Base-by-base conservation (phyloP, 1,284 basidiomycete species). In the Veloboletus limbatus region DNA sequence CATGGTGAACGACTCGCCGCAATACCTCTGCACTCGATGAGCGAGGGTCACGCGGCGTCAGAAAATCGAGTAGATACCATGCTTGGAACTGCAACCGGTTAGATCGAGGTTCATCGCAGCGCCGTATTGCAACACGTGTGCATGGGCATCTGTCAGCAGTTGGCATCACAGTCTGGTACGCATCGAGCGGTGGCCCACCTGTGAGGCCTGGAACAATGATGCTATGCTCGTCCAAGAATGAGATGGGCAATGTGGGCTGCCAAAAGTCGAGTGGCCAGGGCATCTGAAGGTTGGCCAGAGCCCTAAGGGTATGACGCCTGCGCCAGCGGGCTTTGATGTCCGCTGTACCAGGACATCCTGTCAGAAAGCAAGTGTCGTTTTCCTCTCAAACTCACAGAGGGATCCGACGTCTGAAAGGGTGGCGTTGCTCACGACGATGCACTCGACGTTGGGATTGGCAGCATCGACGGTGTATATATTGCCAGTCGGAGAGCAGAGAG, bases 121-220 rank as follows among this genome's bases (percentile, higher is more conserved):
- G 6, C 89, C 89, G 55, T 88, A 84, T 22, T 78, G 70, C 20
- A 89, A 59, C 13, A 90, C 68, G 58, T 92, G 88, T 0, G 84
- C 88, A 67, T 94, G 92, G 0, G 89, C 80, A 66, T 95, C 92
- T 86, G 50, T 48, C 17, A 35, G 32, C 0, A 33, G 34, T 43
- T 17, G 30, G 43, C 8, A 42, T 44, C 36, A 20, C 38, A 18
- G 39, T 26, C 25, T 24, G 3, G 10, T 20, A 22, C 22, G 21
- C 16, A 45, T 13, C 17, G 4, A 48, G 9, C 5, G 4, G 25
- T 59, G 4, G 25, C 59, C 26, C 57, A 84, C 86, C 86, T 62
- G 84, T 68, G 13, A 90, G 71, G 25, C 87, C 87, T 0, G 87
- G 87, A 9, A 88, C 76, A 13, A 89, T 63, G 43, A 82, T 76